Conservation (phyloP, 257 asterid species). For the Craterostigma plantagineum region DNA sequence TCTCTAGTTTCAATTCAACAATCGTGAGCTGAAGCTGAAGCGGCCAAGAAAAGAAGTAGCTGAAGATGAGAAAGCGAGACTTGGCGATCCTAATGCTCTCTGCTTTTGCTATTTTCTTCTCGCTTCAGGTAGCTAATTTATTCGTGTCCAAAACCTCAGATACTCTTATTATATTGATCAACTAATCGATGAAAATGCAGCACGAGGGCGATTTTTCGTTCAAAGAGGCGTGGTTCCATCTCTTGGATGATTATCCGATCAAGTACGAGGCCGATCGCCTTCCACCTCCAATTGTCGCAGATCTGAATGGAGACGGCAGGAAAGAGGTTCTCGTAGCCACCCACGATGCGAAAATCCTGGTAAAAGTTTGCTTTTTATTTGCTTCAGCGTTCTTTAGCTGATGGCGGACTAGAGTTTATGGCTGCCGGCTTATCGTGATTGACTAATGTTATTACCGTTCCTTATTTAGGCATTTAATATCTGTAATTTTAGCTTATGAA, state of each 20-base stretch:
- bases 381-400: no score
- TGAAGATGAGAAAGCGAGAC: slow-evolving; percentile 84
- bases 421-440: not conserved
- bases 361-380: not conserved
- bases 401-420: no score
- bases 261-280: slow-evolving; percentile 87
- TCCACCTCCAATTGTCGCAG: slow-evolving; percentile 87
- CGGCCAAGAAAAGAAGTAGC: not conserved
- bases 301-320: slow-evolving; percentile 93
- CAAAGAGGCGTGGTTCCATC: slow-evolving; percentile 92
- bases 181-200: slow-evolving; percentile 15
- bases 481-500: not conserved
- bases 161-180: no score
- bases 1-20: no score
- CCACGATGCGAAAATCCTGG: slow-evolving; percentile 96
- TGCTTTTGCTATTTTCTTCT: slow-evolving; percentile 95
- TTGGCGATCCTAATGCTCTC: slow-evolving; percentile 86
- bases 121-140: slow-evolving; percentile 71
- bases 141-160: no score
- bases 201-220: slow-evolving; percentile 96
- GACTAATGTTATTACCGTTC: not conserved
- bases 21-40: no score
- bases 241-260: slow-evolving; percentile 81
- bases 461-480: no score
- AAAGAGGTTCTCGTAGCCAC: slow-evolving; percentile 88